Conservation (phyloP, 2,329 filamentous ascomycete species). For the Ascochyta clinopodiicola region DNA sequence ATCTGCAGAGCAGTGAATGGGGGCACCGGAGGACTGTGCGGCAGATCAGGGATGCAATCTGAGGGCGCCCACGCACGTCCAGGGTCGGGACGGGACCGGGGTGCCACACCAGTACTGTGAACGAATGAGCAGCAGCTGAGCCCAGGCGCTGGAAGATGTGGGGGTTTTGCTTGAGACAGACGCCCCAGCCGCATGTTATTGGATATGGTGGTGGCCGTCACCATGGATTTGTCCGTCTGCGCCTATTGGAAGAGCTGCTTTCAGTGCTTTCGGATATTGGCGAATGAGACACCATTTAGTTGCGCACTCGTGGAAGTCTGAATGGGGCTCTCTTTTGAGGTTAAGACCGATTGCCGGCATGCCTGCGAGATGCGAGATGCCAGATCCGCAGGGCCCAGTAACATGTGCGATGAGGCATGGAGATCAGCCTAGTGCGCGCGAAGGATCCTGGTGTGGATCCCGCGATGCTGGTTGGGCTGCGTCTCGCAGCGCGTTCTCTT, state of each 20-base stretch:
- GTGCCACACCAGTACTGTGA: slow-evolving; percentile 34
- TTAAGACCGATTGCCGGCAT: slow-evolving; percentile 5
- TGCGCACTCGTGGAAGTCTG: neutral
- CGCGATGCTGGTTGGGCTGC: slow-evolving; percentile 20
- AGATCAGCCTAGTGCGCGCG: slow-evolving; percentile 23
- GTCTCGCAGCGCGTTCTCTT: slow-evolving; percentile 21
- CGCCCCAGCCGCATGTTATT: slow-evolving; percentile 36
- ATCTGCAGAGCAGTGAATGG: slow-evolving; percentile 27
- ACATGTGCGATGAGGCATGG: slow-evolving; percentile 13
- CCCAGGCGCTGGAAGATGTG: slow-evolving; percentile 42
- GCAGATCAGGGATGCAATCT: slow-evolving; percentile 38
- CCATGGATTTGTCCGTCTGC: slow-evolving; percentile 11
- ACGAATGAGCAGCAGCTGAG: slow-evolving; percentile 32
- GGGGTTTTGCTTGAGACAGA: slow-evolving; percentile 36
- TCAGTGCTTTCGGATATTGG: neutral
- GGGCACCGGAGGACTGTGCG: slow-evolving; percentile 33
- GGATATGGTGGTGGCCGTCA: slow-evolving; percentile 21
- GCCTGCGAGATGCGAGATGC: slow-evolving; percentile 1
- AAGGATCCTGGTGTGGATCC: slow-evolving; percentile 35
- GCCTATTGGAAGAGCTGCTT: slow-evolving; percentile 16
- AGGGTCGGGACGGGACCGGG: slow-evolving; percentile 36
- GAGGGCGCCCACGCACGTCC: slow-evolving; percentile 28
- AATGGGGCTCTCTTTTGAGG: neutral
- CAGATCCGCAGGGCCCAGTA: slow-evolving; percentile 10
- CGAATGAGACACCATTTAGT: slow-evolving; percentile 3